Percentiles rank a stretch among this genome's conserved stretches.
These are phyloP conservation scores for Byssoonygena ceratinophila DNA, from an alignment of 2,329 filamentous ascomycete species.

Conservation along the genomic window DNA sequence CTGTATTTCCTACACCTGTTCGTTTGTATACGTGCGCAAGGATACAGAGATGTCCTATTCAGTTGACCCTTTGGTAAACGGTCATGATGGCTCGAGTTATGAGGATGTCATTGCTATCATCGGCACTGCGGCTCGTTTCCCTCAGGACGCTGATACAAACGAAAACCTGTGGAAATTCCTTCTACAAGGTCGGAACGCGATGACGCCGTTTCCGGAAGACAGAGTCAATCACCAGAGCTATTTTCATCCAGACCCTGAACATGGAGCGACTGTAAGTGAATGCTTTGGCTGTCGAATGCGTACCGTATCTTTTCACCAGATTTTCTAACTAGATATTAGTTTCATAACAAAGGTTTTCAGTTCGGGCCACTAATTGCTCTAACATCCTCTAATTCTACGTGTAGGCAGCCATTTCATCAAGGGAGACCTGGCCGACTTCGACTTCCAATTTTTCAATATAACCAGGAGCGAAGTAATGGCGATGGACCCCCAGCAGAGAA, in stretches of 20 bases:
- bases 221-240: slow-evolving; percentile 27
- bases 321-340: slow-evolving; percentile 5
- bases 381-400: neutral
- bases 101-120: slow-evolving; percentile 26
- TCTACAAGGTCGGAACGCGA: slow-evolving; percentile 24
- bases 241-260: slow-evolving; percentile 32
- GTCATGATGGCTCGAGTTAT: neutral
- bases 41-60: neutral
- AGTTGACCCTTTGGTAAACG: neutral
- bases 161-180: slow-evolving; percentile 29
- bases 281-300: neutral
- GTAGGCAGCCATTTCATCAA: slow-evolving; percentile 15
- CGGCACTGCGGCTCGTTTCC: slow-evolving; percentile 26
- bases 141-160: slow-evolving; percentile 25
- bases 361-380: neutral
- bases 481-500: slow-evolving; percentile 18
- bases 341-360: slow-evolving; percentile 9
- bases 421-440: slow-evolving; percentile 13
- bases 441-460: slow-evolving; percentile 15
- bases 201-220: slow-evolving; percentile 27
- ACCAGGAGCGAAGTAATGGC: slow-evolving; percentile 14
- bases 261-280: slow-evolving; percentile 25
- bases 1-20: neutral
- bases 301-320: neutral
- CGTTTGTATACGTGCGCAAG: neutral